Evolutionary conservation across 441 rosid genomes (phyloP), one percentile per base, ranked within the genome.

Genomic region (Brassica hybrid): DNA sequence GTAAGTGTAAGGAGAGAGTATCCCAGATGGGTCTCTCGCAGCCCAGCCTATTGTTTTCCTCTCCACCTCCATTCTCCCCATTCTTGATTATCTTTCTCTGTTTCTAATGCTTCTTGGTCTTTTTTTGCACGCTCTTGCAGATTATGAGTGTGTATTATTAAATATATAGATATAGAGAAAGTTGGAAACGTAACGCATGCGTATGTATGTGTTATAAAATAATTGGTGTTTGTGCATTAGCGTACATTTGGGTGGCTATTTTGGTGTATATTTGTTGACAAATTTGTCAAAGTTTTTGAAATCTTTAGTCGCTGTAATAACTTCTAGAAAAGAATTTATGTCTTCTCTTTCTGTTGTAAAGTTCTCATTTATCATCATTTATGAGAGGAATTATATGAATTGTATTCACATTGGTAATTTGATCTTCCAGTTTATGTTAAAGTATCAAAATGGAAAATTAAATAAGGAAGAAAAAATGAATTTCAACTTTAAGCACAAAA

Each of bases 1-100:
- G 79, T 86, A 94, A n/a, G 90, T 84, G 79, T 90, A 89, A 65
- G 98, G 96, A 52, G 98, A 82, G 3, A 94, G 89, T 36, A 81
- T 4, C 0, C 94, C 97, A 45, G 96, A 87, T 3, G 97, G 83
- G 70, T 92, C 96, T 78, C 78, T 88, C 2, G 98, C 97, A 10
- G 98, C 98, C 93, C 89, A 92, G 7, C 98, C 98, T 0, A 81
- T 65, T 9, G 82, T 77, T 80, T 80, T 88, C 81, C 74, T 89
- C 85, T 90, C 93, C 0, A 67, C 30, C 68, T 86, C 92, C 67
- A 86, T 68, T 77, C 82, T 74, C 0, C 89, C 94, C 97, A 92
- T n/a, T n/a, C n/a, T n/a, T n/a, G n/a, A n/a, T n/a, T n/a, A n/a
- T n/a, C n/a, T n/a, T 94, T 73, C 16, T n/a, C 7, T 36, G 65